These are phyloP conservation scores for Plasmodium malariae DNA, from an alignment of 169 alveolate species.

Conservation along the genomic window DNA sequence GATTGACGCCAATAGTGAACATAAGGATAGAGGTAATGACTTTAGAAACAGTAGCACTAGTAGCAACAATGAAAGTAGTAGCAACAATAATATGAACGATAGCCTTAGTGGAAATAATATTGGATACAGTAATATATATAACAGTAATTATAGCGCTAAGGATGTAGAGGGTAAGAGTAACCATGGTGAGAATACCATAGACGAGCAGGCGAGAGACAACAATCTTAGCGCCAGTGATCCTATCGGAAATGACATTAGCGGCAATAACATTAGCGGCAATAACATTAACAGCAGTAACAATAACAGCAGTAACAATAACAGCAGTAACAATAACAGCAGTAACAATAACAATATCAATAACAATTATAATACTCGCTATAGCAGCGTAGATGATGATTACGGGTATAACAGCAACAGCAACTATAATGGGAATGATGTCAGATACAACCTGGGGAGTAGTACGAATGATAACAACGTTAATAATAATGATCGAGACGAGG, in stretches of 20 bases:
- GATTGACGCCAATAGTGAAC: background rate
- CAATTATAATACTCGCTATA: constrained; percentile 1
- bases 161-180: too few relatives aligned
- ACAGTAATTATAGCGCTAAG: too few relatives aligned
- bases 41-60: too few relatives aligned
- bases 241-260: background rate
- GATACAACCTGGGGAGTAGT: background rate
- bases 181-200: too few relatives aligned
- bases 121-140: too few relatives aligned
- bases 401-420: background rate
- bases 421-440: background rate
- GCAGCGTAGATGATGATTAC: background rate
- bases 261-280: background rate
- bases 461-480: constrained; percentile 1
- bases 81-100: too few relatives aligned
- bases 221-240: too few relatives aligned
- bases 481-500: constrained; percentile 3
- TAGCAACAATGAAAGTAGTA: too few relatives aligned
- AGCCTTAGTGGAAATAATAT: too few relatives aligned
- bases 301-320: background rate
- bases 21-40: too few relatives aligned
- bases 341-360: constrained; percentile 18
- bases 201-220: too few relatives aligned
- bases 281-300: background rate
- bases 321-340: constrained; percentile 10